These are phyloP conservation scores for Zizania latifolia DNA, from an alignment of 176 grass and related monocot genomes.

Conservation along the genomic window DNA sequence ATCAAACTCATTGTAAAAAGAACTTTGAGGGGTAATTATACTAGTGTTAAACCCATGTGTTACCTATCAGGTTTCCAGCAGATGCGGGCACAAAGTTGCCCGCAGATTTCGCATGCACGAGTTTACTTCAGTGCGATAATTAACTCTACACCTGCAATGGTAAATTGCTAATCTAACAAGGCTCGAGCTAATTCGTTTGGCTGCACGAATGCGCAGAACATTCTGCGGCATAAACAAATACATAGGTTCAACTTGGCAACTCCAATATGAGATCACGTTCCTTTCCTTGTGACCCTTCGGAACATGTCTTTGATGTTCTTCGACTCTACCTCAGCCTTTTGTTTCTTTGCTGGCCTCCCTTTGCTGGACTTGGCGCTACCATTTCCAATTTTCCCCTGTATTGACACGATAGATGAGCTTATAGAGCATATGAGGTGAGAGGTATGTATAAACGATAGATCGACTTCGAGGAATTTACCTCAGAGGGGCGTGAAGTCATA, in stretches of 20 bases:
- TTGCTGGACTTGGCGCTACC: slow-evolving; percentile 35
- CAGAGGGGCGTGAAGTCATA: slow-evolving; percentile 19
- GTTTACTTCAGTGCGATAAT: too few species aligned
- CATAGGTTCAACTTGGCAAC: slow-evolving; percentile 1
- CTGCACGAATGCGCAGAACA: background rate
- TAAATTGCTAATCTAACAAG: background rate
- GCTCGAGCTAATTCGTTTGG: background rate
- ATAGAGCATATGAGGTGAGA: background rate
- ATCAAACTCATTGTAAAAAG: too few species aligned
- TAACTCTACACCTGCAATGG: background rate
- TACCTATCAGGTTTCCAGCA: background rate
- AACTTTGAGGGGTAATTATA: too few species aligned
- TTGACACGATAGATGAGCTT: slow-evolving; percentile 5
- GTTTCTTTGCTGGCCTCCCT: slow-evolving; percentile 67
- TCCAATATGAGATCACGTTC: background rate
- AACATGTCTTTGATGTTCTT: slow-evolving; percentile 97
- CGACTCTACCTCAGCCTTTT: slow-evolving; percentile 59
- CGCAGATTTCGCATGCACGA: too few species aligned
- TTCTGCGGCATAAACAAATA: slow-evolving; percentile 10
- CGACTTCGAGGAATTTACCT: slow-evolving; percentile 34
- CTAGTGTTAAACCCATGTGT: too few species aligned
- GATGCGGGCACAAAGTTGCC: background rate
- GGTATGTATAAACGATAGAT: background rate
- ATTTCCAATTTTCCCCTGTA: slow-evolving; percentile 40
- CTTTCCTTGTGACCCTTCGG: slow-evolving; percentile 58